These are phyloP conservation scores for Penicillium bovifimosum DNA, from an alignment of 495 filamentous ascomycete species.

Conservation along the genomic window DNA sequence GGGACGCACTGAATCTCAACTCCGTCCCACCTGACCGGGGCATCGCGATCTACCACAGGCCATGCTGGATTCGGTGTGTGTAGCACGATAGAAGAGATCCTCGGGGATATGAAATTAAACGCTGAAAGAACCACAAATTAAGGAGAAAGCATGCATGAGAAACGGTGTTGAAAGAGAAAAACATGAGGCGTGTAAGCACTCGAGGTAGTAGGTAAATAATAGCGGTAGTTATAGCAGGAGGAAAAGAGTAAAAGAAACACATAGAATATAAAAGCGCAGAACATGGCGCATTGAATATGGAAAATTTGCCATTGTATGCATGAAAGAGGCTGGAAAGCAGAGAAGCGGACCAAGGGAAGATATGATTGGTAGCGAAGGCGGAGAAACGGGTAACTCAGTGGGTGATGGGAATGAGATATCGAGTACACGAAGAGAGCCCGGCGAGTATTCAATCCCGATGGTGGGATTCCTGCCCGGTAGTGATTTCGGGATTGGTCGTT, in stretches of 20 bases:
- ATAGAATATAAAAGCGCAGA: conserved; percentile 2
- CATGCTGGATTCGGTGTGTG: not conserved
- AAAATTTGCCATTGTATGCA: conserved; percentile 24
- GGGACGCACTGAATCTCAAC: not conserved
- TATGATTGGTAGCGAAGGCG: conserved; percentile 8
- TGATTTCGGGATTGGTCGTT: not conserved
- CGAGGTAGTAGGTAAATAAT: conserved; percentile 2
- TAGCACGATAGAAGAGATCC: not conserved
- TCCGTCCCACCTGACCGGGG: not conserved
- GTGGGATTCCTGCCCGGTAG: not conserved
- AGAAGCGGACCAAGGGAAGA: conserved; percentile 1
- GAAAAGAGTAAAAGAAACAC: conserved; percentile 16
- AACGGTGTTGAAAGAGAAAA: not conserved
- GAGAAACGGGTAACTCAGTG: not conserved
- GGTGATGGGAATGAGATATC: not conserved
- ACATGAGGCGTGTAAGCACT: conserved; percentile 8
- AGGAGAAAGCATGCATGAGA: not conserved
- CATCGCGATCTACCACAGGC: not conserved
- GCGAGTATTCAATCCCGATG: not conserved
- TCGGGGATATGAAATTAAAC: not conserved
- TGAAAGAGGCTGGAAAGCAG: conserved; percentile 9
- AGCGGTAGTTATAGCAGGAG: not conserved
- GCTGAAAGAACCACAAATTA: not conserved
- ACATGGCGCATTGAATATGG: conserved; percentile 3
- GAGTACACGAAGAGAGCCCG: not conserved